Conservation (phyloP, 106 monocot genomes). For the Dendrobium nobile region DNA sequence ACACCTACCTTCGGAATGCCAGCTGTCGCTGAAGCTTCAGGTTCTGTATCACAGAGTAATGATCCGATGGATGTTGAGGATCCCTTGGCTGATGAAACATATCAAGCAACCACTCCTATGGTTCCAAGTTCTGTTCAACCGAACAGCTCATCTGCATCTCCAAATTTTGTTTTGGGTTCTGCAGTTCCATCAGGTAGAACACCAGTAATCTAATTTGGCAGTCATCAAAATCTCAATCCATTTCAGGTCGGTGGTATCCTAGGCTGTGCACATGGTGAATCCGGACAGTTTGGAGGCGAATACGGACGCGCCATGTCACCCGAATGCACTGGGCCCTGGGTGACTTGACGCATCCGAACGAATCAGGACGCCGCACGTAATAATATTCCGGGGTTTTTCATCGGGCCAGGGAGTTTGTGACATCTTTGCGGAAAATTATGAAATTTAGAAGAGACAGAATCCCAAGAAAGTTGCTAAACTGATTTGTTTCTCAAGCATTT, state of each 20-base stretch:
- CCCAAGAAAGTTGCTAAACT: constrained; percentile 11
- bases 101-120: constrained; percentile 30
- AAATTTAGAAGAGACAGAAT: constrained; percentile 31
- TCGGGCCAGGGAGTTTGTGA: constrained; percentile 53
- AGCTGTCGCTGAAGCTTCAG: constrained; percentile 14
- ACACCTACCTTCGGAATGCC: constrained; percentile 20
- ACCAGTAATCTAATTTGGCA: constrained; percentile 44
- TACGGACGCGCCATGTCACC: too few species aligned
- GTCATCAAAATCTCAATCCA: constrained; percentile 23
- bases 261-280: constrained; percentile 30
- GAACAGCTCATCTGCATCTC: constrained; percentile 8
- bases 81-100: constrained; percentile 55
- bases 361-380: too few species aligned
- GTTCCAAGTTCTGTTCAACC: constrained; percentile 51
- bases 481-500: not conserved
- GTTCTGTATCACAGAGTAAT: constrained; percentile 27
- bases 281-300: too few species aligned
- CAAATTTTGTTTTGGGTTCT: constrained; percentile 29
- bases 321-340: too few species aligned
- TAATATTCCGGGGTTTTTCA: constrained; percentile 29
- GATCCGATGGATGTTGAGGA: constrained; percentile 90
- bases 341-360: too few species aligned
- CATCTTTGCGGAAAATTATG: constrained; percentile 31
- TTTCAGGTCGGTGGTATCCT: constrained; percentile 39
- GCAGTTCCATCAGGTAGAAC: constrained; percentile 17